phyloP scores from a whole-genome alignment of 2,329 filamentous ascomycete species.

The Ceratocystis eucalypticola region DNA sequence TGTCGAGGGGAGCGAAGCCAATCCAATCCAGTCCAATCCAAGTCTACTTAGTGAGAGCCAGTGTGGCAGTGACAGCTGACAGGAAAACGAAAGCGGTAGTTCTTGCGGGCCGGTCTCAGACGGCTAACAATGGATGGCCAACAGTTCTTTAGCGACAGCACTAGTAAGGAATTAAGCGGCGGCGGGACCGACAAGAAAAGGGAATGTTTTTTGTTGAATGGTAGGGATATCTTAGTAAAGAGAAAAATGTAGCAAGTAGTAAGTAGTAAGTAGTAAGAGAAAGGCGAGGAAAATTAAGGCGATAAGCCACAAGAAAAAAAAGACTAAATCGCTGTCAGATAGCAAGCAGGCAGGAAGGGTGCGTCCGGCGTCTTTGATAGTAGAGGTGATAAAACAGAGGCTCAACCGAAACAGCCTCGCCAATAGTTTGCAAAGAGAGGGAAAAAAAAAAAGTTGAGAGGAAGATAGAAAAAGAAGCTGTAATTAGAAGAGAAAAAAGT shows the following conservation, averaged over 20 bases:
- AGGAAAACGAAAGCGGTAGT: slow-evolving; percentile 2
- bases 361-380: neutral
- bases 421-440: neutral
- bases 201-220: neutral
- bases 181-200: neutral
- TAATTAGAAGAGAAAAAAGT: neutral
- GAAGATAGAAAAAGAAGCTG: neutral
- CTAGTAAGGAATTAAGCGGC: slow-evolving; percentile 2
- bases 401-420: neutral
- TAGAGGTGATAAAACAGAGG: neutral
- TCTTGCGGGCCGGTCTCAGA: neutral
- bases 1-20: too few species aligned
- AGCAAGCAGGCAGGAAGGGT: neutral
- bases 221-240: neutral
- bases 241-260: neutral
- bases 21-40: too few species aligned
- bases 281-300: neutral
- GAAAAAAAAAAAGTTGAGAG: neutral
- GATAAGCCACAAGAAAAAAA: neutral
- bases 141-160: neutral
- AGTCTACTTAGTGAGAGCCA: neutral
- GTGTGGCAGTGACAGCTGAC: neutral
- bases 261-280: neutral
- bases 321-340: neutral
- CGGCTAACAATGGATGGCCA: neutral